Evolutionary conservation across 208 protist species (phyloP), one percentile per base, ranked within the genome.

Genomic region (Leishmania braziliensis): DNA sequence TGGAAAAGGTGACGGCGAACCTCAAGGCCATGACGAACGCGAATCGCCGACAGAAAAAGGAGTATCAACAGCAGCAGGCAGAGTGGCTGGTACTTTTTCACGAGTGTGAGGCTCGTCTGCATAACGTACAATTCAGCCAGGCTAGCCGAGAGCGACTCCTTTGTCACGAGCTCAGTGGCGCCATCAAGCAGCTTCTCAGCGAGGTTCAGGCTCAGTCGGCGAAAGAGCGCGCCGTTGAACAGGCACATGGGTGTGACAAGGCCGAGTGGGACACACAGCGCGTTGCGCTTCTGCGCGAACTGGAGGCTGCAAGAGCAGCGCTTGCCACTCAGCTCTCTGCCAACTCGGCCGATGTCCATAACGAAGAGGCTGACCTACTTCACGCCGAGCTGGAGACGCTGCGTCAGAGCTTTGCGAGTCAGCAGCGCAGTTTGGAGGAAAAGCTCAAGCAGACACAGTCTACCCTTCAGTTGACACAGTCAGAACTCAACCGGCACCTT

Each of bases 361-460:
- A 75, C 6, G 26, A 26, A 20, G 82, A 74, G 46, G 14, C 77
- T 20, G 84, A 84, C 18, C 12, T 56, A 58, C 72, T 80, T 33
- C 69, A 62, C 8, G 77, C 53, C 6, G 77, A 85, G 71, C 12
- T 90, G 23, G 78, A 84, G 48, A 79, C 71, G 20, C 82, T 89
- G 33, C 76, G 33, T 10, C 60, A 72, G 9, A 72, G 68, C 68
- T 69, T 75, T 36, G 82, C 80, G 33, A 62, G 84, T 12, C 71
- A 85, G 73, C 51, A 88, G 33, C 83, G 88, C 26, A 73, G 83
- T n/a, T 63, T 94, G 20, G 90, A 91, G 74, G 78, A 78, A 29
- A 56, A 86, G 54, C 80, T 86, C 3, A 75, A 60, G 8, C 73
- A 84, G 43, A 75, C 75, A 56, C 84, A 90, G 72, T 81, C 79